Base-by-base conservation (phyloP, 148 eudicot genomes). In the Silene latifolia region DNA sequence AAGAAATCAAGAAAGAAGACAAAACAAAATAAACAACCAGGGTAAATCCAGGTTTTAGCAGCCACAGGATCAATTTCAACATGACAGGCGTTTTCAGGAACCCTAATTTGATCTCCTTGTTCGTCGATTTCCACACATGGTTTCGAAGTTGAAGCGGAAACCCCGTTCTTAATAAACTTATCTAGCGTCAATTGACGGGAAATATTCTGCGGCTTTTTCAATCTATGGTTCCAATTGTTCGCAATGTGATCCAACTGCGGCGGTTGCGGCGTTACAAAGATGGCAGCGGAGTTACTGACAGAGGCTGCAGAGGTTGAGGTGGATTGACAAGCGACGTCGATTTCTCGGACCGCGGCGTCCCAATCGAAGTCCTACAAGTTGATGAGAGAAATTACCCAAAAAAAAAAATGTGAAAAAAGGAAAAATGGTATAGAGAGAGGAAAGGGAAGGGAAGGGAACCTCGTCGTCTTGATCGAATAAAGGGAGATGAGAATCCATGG, bases 11-110 rank as follows among this genome's bases (percentile, higher is more conserved):
- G 39, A 67, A 21, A 61, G 47, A 21, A 44, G 17, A 46, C 19
- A 27, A 27, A 20, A 47, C 18, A 23, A 9, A 56, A 32, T 32
- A 32, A 32, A 32, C 35, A 32, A 91, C 98, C 98, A 77, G 98
- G 97, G 63, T 94, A 94, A 81, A 89, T 82, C 98, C 98, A 94
- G 9, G 93, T 91, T 72, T 88, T 83, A 29, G 98, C 96, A 62
- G 97, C 90, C 39, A 85, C 91, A 12, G 82, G 82, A 74, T 94
- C 97, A 76, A 94, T 85, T 54, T 77, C 76, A 18, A 90, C 83
- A 75, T 53, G 75, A 60, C 80, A 80, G 23, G 56, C 74, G 63
- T 17, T 80, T 69, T 64, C 86, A 60, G 73, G 73, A 71, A 35
- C 71, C 76, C 81, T 81, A 70, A 47, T n/a, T 10, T 51, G 62